Evolutionary conservation across 106 monocot species (phyloP), one percentile per base, ranked within the genome.

Genomic region (Acanthochlamys bracteata): DNA sequence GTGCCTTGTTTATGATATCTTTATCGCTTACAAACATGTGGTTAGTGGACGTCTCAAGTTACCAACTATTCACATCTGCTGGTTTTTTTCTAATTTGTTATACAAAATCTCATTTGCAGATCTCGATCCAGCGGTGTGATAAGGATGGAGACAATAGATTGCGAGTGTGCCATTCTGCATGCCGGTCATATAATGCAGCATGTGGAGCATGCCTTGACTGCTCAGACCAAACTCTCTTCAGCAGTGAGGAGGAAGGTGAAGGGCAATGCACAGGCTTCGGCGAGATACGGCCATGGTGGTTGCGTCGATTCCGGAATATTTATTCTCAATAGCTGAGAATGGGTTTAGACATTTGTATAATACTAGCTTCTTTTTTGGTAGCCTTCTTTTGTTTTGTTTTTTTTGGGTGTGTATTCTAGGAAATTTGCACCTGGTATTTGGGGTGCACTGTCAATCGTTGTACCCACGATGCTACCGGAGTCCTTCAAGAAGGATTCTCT

Each of bases 71-170:
- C 33, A 33, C 6, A 33, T 33, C 4, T 6, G 33, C 33, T 33
- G 33, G 6, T 33, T 33, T n/a, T n/a, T n/a, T n/a, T 33, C 1
- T 33, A 33, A 33, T 33, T 33, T 33, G 6, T 33, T 33, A 33
- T 33, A 33, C 33, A 33, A 33, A 33, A 3, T 49, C 49, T 49
- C 6, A n/a, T 24, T 21, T 73, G 57, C 79, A 91, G 96, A 99
- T 99, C 4, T 99, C 98, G 4, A 99, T 99, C 66, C 98, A 99
- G 64, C 65, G 83, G 7, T 99, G 98, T 20, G 92, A 99, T 69
- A 76, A 75, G 67, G 98, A 92, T 69, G 98, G 98, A 25, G 98
- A 99, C 75, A 89, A 99, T 66, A 78, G 98, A 57, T 85, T 99
- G 46, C 71, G 98, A 16, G 98, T 99, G 17, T 99, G 98, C 67